Base-by-base conservation (phyloP, 2,329 filamentous ascomycete species). In the Fusarium xylarioides region DNA sequence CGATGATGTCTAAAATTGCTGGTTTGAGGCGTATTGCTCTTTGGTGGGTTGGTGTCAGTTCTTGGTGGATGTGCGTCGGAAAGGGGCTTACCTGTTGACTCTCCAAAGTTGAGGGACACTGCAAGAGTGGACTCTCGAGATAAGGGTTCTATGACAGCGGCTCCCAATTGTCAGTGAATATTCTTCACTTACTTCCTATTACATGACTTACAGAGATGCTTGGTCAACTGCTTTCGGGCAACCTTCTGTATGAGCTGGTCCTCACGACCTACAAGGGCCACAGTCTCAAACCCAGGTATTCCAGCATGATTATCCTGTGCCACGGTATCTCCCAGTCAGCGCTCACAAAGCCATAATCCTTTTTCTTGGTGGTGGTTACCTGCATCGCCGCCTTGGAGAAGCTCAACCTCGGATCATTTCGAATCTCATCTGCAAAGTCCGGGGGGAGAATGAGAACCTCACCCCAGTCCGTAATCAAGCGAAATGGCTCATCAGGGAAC, bases 131-230 rank as follows among this genome's bases (percentile, higher is more conserved):
- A 52, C 11, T 63, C 61, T 23, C 18, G n/a, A 4, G 61, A 50
- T 1, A 63, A 5, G 1, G 61, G 61, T 4, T 59, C 46, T 18
- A 63, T 57, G 1, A 44, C 28, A 23, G 49, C 57, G 32, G 37
- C 30, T 21, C 3, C 23, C 3, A 11, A 2, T 18, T 7, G 5
- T 28, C 4, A 38, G 10, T 18, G 2, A 15, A 7, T 2, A 0
- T 0, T 18, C 26, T 4, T 28, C 0, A 21, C 0, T 16, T 5
- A 0, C 1, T 4, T 0, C 26, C 0, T 18, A 4, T 7, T 4
- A 2, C 4, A 4, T 0, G 2, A 21, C 38, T 11, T 4, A 63
- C 61, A 43, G 3, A 63, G 44, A 26, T 49, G 54, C 16, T 63
- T 38, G 14, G 61, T 63, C 5, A 63, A 21, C 8, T 63, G 38